Base-by-base conservation (phyloP, 2,329 filamentous ascomycete genomes). In the Penicillium brevicompactum region DNA sequence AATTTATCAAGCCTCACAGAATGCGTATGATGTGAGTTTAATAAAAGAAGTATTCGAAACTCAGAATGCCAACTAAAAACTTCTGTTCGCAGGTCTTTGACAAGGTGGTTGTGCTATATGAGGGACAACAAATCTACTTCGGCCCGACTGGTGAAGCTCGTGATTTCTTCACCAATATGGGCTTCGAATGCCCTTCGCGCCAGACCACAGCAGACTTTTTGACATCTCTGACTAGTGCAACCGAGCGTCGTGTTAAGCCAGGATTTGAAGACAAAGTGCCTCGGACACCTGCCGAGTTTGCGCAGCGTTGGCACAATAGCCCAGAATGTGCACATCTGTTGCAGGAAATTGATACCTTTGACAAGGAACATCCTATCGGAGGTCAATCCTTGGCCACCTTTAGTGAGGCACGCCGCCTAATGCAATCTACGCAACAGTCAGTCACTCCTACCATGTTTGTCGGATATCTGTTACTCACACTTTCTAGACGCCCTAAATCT, bases 81-180 rank as follows among this genome's bases (percentile, higher is more conserved):
- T 32, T 43, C 42, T 27, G 44, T 2, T 14, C 24, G 11, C 22
- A 62, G 37, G 71, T 83, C 10, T 90, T 91, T 60, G 87, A 91
- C 70, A 90, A 89, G 66, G 83, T 83, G 0, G 78, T 82, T 0
- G 84, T 91, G 0, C 76, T 91, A 0, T 89, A 91, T 64, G 86
- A 90, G 61, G 88, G 88, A 1, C 80, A 85, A 0, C 82, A 90
- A 65, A 90, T 92, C 61, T 92, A 84, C 74, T 91, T 87, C 60
- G 89, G 89, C 0, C 81, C 80, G 0, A 81, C 84, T 0, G 65
- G 64, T 3, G 70, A 78, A 3, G 89, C 88, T 0, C 85, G 81
- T 60, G 67, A 63, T 0, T 91, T 83, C 71, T 91, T 91, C 57
- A 82, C 86, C 64, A 73, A 79, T 5, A 80, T 87, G 67, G 88